Conservation (phyloP, 352 stramenopile species). For the Phytophthora quininea region DNA sequence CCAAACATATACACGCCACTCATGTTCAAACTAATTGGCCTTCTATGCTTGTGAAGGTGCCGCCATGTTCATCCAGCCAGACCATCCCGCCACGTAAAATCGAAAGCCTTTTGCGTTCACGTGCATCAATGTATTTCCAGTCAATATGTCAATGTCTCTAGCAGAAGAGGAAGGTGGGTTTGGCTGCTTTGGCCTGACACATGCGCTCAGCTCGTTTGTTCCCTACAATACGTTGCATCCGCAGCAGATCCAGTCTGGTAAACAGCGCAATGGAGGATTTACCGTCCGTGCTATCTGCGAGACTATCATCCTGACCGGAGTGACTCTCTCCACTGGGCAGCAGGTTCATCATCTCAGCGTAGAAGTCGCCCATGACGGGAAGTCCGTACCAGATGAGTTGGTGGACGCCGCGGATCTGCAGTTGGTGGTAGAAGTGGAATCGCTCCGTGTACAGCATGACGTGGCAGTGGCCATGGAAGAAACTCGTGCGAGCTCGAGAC, state of each 20-base stretch:
- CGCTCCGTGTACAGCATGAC: conserved; percentile 85
- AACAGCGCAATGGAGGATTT: conserved; percentile 72
- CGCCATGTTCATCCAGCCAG: no score
- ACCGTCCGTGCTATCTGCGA: conserved; percentile 25
- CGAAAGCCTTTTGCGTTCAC: no score
- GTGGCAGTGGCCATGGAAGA: conserved; percentile 80
- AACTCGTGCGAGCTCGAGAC: conserved; percentile 68
- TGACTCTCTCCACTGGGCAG: conserved; percentile 36
- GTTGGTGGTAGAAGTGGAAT: conserved; percentile 89
- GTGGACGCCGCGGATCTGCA: conserved; percentile 76
- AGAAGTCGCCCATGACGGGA: conserved; percentile 72
- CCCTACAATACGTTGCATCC: conserved; percentile 78
- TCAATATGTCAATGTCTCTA: conserved; percentile 25
- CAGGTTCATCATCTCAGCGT: conserved; percentile 84
- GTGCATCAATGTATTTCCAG: no score
- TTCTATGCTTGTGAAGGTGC: no score
- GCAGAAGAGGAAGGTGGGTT: conserved; percentile 81
- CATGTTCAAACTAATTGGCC: no score
- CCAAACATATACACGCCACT: no score
- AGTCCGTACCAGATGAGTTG: conserved; percentile 83
- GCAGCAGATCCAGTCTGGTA: conserved; percentile 62
- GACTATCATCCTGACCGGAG: conserved; percentile 30
- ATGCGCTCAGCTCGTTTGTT: conserved; percentile 74
- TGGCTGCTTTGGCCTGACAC: conserved; percentile 63
- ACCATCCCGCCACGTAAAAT: no score